Percentiles rank a stretch among this genome's conserved stretches.
phyloP scores from a whole-genome alignment of 2,329 filamentous ascomycete species.

The Polytolypa hystricis region DNA sequence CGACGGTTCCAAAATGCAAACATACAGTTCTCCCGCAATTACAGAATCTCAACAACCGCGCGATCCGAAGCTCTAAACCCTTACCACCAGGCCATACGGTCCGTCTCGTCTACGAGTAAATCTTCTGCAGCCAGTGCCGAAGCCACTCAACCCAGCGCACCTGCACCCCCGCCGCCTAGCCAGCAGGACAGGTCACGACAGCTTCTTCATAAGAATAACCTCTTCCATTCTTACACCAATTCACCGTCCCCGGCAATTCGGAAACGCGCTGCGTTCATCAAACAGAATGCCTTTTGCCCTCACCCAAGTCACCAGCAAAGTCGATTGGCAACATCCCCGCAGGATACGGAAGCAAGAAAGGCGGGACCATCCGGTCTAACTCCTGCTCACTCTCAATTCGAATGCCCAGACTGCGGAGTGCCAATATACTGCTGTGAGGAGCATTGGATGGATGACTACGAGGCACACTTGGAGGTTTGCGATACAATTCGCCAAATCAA shows the following conservation, averaged over 20 bases:
- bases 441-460: slow-evolving; percentile 94
- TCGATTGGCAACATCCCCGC: slow-evolving; percentile 52
- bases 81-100: not conserved
- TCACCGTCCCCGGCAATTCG: slow-evolving; percentile 86
- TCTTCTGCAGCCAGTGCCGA: not conserved
- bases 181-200: too few species aligned
- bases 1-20: slow-evolving; percentile 14
- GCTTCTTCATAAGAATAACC: slow-evolving; percentile 63
- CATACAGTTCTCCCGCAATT: not conserved
- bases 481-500: slow-evolving; percentile 88
- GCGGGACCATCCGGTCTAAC: slow-evolving; percentile 35
- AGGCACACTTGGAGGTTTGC: slow-evolving; percentile 82
- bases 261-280: slow-evolving; percentile 78
- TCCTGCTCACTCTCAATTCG: slow-evolving; percentile 77
- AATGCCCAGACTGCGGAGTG: slow-evolving; percentile 92
- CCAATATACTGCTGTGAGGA: slow-evolving; percentile 89
- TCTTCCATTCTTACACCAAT: slow-evolving; percentile 84
- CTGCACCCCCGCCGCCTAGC: too few species aligned
- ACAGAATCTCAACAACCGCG: not conserved
- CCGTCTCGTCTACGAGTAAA: slow-evolving; percentile 1
- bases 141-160: too few species aligned
- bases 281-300: slow-evolving; percentile 84
- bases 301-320: slow-evolving; percentile 78
- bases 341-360: slow-evolving; percentile 53
- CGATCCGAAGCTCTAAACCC: not conserved